These are phyloP conservation scores for Epithemia pelagica DNA, from an alignment of 108 stramenopile genomes.

Conservation along the genomic window DNA sequence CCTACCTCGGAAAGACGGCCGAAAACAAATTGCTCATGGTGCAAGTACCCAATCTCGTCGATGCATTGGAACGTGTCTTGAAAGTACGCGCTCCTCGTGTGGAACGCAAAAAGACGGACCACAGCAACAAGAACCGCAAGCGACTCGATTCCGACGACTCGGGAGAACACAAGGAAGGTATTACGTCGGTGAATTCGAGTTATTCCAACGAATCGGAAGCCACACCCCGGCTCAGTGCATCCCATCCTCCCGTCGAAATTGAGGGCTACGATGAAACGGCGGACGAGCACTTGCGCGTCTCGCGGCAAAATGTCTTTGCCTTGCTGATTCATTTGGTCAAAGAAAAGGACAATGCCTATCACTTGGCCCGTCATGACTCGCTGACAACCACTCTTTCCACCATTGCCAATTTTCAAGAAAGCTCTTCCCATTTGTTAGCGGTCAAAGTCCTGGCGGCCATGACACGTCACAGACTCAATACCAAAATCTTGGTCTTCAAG, in stretches of 20 bases:
- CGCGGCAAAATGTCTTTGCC: constrained; percentile 63
- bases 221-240: not conserved
- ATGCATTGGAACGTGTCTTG: constrained; percentile 44
- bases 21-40: constrained; percentile 59
- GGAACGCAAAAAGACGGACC: not conserved
- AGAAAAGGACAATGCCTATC: constrained; percentile 73
- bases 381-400: constrained; percentile 41
- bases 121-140: not conserved
- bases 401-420: constrained; percentile 50
- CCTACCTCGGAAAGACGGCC: constrained; percentile 51
- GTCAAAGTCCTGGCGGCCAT: constrained; percentile 57
- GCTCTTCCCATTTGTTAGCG: constrained; percentile 57
- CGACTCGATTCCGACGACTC: not conserved
- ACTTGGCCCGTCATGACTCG: constrained; percentile 36
- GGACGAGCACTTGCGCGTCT: constrained; percentile 10
- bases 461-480: constrained; percentile 66
- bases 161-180: not conserved
- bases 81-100: constrained; percentile 17
- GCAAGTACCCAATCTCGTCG: constrained; percentile 49
- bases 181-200: constrained; percentile 1
- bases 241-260: not conserved
- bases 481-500: constrained; percentile 60
- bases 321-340: constrained; percentile 57
- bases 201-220: constrained; percentile 2
- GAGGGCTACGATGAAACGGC: constrained; percentile 6